These are phyloP conservation scores for Tricholoma saponaceum DNA, from an alignment of 768 basidiomycete genomes.

Conservation along the genomic window DNA sequence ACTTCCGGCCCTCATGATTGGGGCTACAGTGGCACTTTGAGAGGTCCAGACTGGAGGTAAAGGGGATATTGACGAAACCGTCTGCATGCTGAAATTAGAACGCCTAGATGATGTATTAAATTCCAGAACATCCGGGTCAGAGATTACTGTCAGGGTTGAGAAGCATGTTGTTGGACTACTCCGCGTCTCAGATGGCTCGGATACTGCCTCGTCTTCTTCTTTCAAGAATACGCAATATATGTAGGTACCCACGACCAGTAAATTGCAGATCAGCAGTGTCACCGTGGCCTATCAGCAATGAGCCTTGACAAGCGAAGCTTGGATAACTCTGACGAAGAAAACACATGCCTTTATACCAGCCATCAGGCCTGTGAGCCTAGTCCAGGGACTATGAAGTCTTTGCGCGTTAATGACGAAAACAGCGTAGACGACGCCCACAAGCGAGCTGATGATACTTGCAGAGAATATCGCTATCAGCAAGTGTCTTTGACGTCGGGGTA, in stretches of 20 bases:
- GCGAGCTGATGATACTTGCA: constrained; percentile 17
- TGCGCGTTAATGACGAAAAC: constrained; percentile 13
- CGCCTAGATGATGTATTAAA: neutral
- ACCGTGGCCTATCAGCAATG: constrained; percentile 11
- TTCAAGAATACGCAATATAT: constrained; percentile 9
- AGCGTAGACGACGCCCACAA: constrained; percentile 16
- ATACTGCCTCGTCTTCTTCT: constrained; percentile 5
- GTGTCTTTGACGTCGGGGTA: constrained; percentile 15
- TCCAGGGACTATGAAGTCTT: constrained; percentile 3
- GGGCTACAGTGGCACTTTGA: neutral
- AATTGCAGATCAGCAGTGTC: constrained; percentile 19
- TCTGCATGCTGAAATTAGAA: neutral
- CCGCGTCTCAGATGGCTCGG: constrained; percentile 11
- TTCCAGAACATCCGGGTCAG: neutral
- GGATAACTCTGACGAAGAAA: neutral
- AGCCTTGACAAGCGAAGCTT: neutral
- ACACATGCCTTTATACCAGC: constrained; percentile 16
- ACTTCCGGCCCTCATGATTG: too few relatives aligned
- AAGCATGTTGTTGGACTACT: constrained; percentile 1
- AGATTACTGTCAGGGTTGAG: neutral
- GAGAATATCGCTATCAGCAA: constrained; percentile 23
- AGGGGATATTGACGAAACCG: neutral
- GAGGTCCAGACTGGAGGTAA: neutral
- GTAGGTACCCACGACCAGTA: constrained; percentile 17
- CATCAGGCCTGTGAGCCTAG: constrained; percentile 6